These are phyloP conservation scores for Pyracantha coccinea DNA, from an alignment of 331 rosid species.

Conservation along the genomic window DNA sequence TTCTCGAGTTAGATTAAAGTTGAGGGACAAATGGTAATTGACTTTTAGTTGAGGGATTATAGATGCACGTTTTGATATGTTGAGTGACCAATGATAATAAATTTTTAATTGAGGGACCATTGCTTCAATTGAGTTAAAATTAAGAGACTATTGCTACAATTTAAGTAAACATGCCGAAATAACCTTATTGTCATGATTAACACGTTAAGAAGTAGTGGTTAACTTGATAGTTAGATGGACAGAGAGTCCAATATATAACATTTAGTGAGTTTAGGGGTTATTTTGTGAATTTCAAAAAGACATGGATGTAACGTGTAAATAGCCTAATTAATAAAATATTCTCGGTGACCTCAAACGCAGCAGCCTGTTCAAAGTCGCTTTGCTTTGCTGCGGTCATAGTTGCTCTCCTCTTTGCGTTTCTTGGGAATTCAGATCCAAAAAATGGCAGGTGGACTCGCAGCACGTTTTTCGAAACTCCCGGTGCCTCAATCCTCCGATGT, in stretches of 20 bases:
- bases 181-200: too few species aligned
- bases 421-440: neutral
- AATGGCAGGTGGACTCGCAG: slow-evolving; percentile 21
- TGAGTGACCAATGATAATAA: too few species aligned
- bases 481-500: slow-evolving; percentile 32
- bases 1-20: too few species aligned
- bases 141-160: too few species aligned
- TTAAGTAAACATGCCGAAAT: too few species aligned
- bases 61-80: too few species aligned
- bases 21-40: too few species aligned
- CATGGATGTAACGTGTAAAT: neutral
- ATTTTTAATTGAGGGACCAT: too few species aligned
- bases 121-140: too few species aligned
- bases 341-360: neutral
- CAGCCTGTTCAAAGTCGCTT: neutral
- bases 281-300: neutral
- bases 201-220: too few species aligned
- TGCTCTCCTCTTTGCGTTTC: neutral
- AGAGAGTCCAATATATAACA: neutral
- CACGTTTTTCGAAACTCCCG: neutral
- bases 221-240: too few species aligned
- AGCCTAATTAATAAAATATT: neutral
- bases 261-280: neutral
- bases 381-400: neutral
- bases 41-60: too few species aligned